These are phyloP conservation scores for Amaranthus hypochondriacus DNA, from an alignment of 148 eudicot genomes.

Conservation along the genomic window DNA sequence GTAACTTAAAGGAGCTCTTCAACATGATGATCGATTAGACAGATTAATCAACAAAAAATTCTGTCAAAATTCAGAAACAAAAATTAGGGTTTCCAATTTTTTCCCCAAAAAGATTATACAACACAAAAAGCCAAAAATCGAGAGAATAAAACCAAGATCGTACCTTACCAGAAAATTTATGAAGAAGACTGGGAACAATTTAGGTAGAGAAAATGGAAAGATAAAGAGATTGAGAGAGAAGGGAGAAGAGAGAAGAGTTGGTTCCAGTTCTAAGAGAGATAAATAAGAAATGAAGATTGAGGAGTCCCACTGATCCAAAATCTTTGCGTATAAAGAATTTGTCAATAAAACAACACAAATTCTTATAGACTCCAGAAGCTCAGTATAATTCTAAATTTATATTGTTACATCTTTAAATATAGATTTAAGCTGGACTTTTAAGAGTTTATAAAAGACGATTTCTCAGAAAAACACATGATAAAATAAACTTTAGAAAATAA, in stretches of 20 bases:
- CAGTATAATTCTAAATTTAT: too few relatives aligned
- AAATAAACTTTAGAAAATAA: too few relatives aligned
- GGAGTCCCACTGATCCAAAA: conserved; percentile 6
- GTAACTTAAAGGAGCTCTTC: conserved; percentile 73
- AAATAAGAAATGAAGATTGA: neutral
- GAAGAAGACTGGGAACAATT: neutral
- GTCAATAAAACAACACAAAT: too few relatives aligned
- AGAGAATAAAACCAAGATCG: neutral
- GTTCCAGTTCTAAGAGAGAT: too few relatives aligned
- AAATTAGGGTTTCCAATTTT: conserved; percentile 32
- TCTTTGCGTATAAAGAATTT: neutral
- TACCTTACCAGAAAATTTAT: conserved; percentile 2
- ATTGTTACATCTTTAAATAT: too few relatives aligned
- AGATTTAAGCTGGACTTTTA: too few relatives aligned
- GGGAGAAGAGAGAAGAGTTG: neutral
- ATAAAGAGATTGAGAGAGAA: neutral
- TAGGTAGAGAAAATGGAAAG: conserved; percentile 6
- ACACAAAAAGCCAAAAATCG: neutral
- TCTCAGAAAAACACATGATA: too few relatives aligned
- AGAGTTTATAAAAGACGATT: too few relatives aligned
- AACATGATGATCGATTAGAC: conserved; percentile 42
- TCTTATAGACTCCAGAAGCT: too few relatives aligned
- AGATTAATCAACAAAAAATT: conserved; percentile 7
- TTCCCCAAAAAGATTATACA: neutral
- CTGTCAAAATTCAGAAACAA: neutral